Evolutionary conservation across 371 early-diverging fungal genomes (phyloP).

Genomic region (Saksenaea oblongispora): DNA sequence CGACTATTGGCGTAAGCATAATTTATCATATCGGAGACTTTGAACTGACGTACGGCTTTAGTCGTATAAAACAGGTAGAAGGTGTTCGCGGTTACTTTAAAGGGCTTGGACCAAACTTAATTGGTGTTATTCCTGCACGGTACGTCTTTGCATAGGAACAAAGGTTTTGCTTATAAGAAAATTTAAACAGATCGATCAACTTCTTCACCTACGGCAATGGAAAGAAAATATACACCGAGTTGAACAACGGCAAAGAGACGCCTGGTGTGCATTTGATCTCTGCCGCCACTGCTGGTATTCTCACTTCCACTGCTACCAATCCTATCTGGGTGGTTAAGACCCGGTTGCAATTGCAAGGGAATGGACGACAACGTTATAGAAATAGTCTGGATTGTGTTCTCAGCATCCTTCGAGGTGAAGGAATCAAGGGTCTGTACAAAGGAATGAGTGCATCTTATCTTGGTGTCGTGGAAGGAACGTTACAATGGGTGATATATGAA

Average conservation of each 20-base stretch:
- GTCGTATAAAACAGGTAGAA: constrained; percentile 74
- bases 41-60: constrained; percentile 14
- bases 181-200: constrained; percentile 75
- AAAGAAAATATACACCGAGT: constrained; percentile 72
- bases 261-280: constrained; percentile 80
- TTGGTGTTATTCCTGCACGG: constrained; percentile 93
- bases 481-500: constrained; percentile 96
- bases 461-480: constrained; percentile 84
- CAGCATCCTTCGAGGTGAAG: constrained; percentile 77
- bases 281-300: constrained; percentile 83
- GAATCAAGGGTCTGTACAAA: constrained; percentile 81
- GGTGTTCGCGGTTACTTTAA: constrained; percentile 89
- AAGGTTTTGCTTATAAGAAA: not conserved
- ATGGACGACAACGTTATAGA: constrained; percentile 53
- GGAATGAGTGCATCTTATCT: constrained; percentile 91
- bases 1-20: constrained; percentile 51
- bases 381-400: constrained; percentile 78
- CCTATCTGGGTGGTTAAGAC: constrained; percentile 98
- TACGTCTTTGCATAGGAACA: constrained; percentile 17
- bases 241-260: constrained; percentile 79
- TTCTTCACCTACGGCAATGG: constrained; percentile 90
- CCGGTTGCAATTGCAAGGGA: constrained; percentile 83
- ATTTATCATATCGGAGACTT: not conserved
- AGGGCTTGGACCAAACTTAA: constrained; percentile 90
- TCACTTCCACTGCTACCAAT: constrained; percentile 83